Evolutionary conservation across 345 rosid genomes (phyloP), one percentile per base, ranked within the genome.

Genomic region (Erucastrum elatum): DNA sequence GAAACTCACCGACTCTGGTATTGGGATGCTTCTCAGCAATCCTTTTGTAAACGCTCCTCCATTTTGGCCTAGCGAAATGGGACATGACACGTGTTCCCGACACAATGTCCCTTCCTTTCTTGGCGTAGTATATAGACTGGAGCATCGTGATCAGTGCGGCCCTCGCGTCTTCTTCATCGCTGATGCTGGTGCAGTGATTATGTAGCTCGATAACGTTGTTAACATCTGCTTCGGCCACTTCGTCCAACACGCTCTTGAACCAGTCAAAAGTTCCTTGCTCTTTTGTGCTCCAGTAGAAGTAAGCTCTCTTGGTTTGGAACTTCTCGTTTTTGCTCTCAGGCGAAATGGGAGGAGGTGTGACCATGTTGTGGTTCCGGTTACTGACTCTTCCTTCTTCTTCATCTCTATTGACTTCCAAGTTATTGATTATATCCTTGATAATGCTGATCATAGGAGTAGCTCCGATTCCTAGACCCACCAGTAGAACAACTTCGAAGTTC

Each of bases 381-480:
- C 51, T 82, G 75, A 82, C 79, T 26, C 61, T 74, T 51, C 81
- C 90, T 33, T 59, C 55, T 30, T 71, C 80, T 56, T 29, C 71
- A 1, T 46, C 60, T 27, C 15, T 3, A 2, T 59, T 65, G 46
- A 84, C 85, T 72, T 69, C 86, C 9, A 92, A 80, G 85, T 89
- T 88, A 76, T 70, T 87, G 31, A 86, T 88, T 55, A 92, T 87
- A 87, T 92, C 97, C 80, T 77, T 90, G 1, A 92, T 84, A 17
- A 92, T 90, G 85, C 97, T 92, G 76, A 92, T 92, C 94, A 92
- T 88, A 0, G 97, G 97, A 26, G 97, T 92, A 30, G 93, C 97
- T 73, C 97, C 97, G 1, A 92, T 92, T 70, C 97, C 95, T 62
- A 92, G 76, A 34, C 93, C 97, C 11, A 92, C 93, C 0, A 92